Conservation (phyloP, 257 asterid species). For the Solanum etuberosum region DNA sequence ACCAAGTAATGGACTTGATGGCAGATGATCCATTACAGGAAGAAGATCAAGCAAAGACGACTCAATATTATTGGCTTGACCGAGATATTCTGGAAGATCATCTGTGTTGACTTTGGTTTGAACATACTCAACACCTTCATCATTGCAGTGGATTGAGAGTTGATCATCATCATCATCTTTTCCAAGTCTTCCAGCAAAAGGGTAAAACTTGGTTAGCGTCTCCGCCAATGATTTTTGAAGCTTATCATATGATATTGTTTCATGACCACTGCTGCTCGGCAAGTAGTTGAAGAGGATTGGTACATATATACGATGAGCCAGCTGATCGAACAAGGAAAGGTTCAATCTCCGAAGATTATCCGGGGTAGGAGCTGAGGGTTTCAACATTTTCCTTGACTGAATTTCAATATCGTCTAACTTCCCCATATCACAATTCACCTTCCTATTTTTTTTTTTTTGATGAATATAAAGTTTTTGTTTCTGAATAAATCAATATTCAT, state of each 20-base stretch:
- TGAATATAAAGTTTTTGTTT: too few species aligned
- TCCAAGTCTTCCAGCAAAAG: not conserved
- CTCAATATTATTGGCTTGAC: not conserved
- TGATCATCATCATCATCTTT: not conserved
- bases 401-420: too few species aligned
- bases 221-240: not conserved
- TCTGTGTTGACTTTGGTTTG: not conserved
- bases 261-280: not conserved
- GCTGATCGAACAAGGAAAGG: too few species aligned
- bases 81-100: not conserved
- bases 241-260: not conserved
- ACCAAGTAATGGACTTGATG: not conserved
- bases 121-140: not conserved
- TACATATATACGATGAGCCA: too few species aligned
- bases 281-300: too few species aligned
- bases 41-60: conserved; percentile 1
- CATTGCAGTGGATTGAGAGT: not conserved
- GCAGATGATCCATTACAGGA: not conserved
- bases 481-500: too few species aligned
- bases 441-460: too few species aligned
- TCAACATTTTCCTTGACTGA: too few species aligned
- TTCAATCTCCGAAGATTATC: too few species aligned
- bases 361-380: too few species aligned
- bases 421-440: too few species aligned
- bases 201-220: not conserved